Evolutionary conservation across 805 yeast species (phyloP).

Genomic region (Yueomyces sinensis): DNA sequence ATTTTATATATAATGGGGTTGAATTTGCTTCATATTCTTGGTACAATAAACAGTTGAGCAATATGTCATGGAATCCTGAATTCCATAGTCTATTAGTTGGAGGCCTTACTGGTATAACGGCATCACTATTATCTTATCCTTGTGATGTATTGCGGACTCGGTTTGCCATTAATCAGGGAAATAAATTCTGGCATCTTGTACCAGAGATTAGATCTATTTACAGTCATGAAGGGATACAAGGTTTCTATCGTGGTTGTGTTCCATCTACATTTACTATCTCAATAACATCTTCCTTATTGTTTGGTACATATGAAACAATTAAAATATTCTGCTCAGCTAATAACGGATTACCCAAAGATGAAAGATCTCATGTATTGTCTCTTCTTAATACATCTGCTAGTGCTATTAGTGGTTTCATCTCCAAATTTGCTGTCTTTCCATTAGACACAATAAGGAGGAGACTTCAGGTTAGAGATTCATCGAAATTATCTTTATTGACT

Average conservation of each 20-base stretch:
- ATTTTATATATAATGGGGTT: constrained; percentile 68
- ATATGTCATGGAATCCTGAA: constrained; percentile 11
- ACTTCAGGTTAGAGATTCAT: constrained; percentile 37
- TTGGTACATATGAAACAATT: constrained; percentile 46
- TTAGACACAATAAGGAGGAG: constrained; percentile 73
- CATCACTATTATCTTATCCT: constrained; percentile 73
- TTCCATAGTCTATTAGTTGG: constrained; percentile 46
- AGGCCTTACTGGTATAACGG: constrained; percentile 58
- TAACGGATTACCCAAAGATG: constrained; percentile 1
- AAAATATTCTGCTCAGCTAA: constrained; percentile 25
- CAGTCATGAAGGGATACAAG: constrained; percentile 30
- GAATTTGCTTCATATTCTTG: constrained; percentile 68
- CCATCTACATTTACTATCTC: constrained; percentile 50
- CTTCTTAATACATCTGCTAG: constrained; percentile 47
- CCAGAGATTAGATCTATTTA: constrained; percentile 24
- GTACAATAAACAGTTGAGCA: constrained; percentile 30
- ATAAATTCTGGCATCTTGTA: constrained; percentile 7
- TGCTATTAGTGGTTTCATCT: constrained; percentile 57
- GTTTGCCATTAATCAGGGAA: constrained; percentile 49
- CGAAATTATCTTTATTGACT: constrained; percentile 7
- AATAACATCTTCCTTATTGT: constrained; percentile 61
- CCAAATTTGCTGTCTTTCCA: constrained; percentile 73
- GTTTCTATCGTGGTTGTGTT: constrained; percentile 36
- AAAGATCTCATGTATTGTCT: constrained; percentile 1
- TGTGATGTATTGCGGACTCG: constrained; percentile 82